These are phyloP conservation scores for Diaporthe australafricana DNA, from an alignment of 2,329 filamentous ascomycete species.

Conservation along the genomic window DNA sequence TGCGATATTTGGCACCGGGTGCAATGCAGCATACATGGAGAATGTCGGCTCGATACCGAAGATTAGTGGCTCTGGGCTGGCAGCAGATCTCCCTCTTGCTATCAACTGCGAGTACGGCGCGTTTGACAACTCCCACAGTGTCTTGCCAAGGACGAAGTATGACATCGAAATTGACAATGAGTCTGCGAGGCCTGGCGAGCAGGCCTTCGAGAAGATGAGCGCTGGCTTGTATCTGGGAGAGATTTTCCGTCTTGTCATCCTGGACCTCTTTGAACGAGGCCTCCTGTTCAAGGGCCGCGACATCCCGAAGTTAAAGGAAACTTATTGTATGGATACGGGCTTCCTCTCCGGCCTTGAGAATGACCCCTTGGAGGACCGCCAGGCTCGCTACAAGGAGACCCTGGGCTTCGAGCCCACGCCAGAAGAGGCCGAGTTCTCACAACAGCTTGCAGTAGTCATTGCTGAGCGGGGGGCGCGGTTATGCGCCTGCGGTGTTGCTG, in stretches of 20 bases:
- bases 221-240: constrained; percentile 86
- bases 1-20: constrained; percentile 85
- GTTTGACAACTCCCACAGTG: constrained; percentile 78
- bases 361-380: constrained; percentile 77
- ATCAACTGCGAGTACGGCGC: constrained; percentile 87
- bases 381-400: constrained; percentile 70
- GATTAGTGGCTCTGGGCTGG: constrained; percentile 55
- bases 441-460: constrained; percentile 78
- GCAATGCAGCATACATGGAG: constrained; percentile 85
- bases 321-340: constrained; percentile 77
- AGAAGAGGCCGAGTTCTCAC: constrained; percentile 76
- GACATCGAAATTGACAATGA: constrained; percentile 74
- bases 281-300: constrained; percentile 77
- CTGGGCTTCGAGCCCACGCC: constrained; percentile 69
- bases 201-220: constrained; percentile 88
- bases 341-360: constrained; percentile 78
- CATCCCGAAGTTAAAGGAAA: constrained; percentile 71
- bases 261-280: constrained; percentile 59
- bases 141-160: constrained; percentile 77
- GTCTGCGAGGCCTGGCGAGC: constrained; percentile 79
- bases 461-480: constrained; percentile 79
- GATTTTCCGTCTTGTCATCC: constrained; percentile 74
- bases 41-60: constrained; percentile 76
- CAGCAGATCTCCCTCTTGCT: constrained; percentile 80
- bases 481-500: constrained; percentile 79